phyloP scores from a whole-genome alignment of 768 basidiomycete species.

The Suillus hirtellus region DNA sequence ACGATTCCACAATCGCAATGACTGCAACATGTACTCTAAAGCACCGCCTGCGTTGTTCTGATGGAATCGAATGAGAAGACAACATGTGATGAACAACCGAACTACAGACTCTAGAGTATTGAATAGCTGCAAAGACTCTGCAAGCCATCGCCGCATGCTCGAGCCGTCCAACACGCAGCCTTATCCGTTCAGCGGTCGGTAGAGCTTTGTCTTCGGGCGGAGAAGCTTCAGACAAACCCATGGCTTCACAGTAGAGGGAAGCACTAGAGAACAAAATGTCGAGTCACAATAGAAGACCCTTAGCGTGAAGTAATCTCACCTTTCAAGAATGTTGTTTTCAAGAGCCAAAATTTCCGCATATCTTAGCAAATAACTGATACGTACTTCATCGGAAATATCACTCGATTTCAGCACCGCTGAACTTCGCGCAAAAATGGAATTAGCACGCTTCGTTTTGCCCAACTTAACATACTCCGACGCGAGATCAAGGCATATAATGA shows the following conservation, averaged over 20 bases:
- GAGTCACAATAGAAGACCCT: slow-evolving; percentile 4
- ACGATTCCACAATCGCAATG: slow-evolving; percentile 78
- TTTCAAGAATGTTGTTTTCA: slow-evolving; percentile 56
- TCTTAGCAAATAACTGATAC: slow-evolving; percentile 57
- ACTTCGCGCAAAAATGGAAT: slow-evolving; percentile 60
- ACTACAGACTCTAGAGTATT: slow-evolving; percentile 58
- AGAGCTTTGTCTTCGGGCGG: slow-evolving; percentile 45
- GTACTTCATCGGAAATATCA: slow-evolving; percentile 50
- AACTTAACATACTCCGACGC: slow-evolving; percentile 80
- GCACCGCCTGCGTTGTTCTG: slow-evolving; percentile 65
- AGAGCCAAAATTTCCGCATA: slow-evolving; percentile 67
- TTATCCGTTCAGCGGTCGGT: slow-evolving; percentile 58
- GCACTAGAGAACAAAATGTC: slow-evolving; percentile 34
- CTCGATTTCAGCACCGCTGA: slow-evolving; percentile 46
- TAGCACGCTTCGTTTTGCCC: slow-evolving; percentile 72
- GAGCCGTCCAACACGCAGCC: slow-evolving; percentile 55
- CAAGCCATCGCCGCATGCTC: slow-evolving; percentile 76
- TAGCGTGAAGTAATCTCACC: slow-evolving; percentile 40
- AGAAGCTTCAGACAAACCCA: slow-evolving; percentile 43
- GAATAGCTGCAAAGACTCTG: slow-evolving; percentile 66
- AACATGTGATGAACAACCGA: not conserved
- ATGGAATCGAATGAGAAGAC: not conserved
- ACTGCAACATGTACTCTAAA: slow-evolving; percentile 61
- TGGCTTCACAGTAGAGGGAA: slow-evolving; percentile 61
- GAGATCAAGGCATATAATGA: slow-evolving; percentile 64